These are phyloP conservation scores for Salvia rosmarinus DNA, from an alignment of 257 asterid species.

Conservation along the genomic window DNA sequence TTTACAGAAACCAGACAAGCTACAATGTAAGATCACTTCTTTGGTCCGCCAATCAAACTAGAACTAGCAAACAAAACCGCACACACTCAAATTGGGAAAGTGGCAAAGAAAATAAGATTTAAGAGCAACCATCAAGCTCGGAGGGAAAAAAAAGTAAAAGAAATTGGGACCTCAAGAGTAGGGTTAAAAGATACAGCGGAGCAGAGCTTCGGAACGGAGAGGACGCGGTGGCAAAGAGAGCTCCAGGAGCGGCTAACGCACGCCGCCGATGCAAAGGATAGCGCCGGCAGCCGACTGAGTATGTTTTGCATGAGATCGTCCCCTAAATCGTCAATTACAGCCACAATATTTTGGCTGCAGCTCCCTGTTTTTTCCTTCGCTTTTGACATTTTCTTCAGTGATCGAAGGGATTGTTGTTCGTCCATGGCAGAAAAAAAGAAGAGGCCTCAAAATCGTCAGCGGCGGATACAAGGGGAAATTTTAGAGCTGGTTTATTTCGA, in stretches of 20 bases:
- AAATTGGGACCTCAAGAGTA: slow-evolving; percentile 51
- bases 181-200: slow-evolving; percentile 68
- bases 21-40: background rate
- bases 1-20: slow-evolving; percentile 1
- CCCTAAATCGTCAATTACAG: slow-evolving; percentile 54
- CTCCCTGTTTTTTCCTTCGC: slow-evolving; percentile 17
- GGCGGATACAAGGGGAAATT: background rate
- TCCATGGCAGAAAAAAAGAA: slow-evolving; percentile 28
- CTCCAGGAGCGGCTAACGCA: slow-evolving; percentile 86
- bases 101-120: background rate
- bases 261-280: slow-evolving; percentile 68
- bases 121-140: background rate
- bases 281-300: slow-evolving; percentile 70
- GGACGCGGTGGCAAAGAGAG: slow-evolving; percentile 56
- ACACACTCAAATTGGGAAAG: slow-evolving; percentile 7
- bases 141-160: background rate
- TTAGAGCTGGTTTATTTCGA: background rate
- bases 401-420: slow-evolving; percentile 30
- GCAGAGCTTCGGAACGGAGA: slow-evolving; percentile 65
- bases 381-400: slow-evolving; percentile 37
- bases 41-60: slow-evolving; percentile 13
- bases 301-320: slow-evolving; percentile 62
- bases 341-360: background rate
- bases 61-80: background rate
- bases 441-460: background rate